Conservation (phyloP, 805 yeast genomes). For the Candida palmyrensis region DNA sequence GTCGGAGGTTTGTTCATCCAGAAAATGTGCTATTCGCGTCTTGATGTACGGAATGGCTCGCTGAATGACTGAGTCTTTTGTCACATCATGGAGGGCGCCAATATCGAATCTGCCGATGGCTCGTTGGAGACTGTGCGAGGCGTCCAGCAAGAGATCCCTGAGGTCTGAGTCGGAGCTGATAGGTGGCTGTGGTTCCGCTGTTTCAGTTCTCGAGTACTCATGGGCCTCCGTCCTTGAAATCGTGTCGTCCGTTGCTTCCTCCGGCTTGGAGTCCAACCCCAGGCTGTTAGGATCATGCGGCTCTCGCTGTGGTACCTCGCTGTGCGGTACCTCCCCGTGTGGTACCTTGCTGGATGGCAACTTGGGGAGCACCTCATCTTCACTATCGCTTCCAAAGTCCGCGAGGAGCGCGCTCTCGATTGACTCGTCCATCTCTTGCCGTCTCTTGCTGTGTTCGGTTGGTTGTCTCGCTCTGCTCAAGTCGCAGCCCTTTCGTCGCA, state of each 20-base stretch:
- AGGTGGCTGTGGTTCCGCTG: no score
- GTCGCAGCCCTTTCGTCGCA: background rate
- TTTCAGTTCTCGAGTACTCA: background rate
- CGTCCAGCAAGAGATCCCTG: no score
- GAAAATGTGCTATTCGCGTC: constrained; percentile 14
- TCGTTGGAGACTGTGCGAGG: constrained; percentile 6
- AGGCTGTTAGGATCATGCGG: no score
- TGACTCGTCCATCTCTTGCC: constrained; percentile 3
- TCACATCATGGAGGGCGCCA: constrained; percentile 13
- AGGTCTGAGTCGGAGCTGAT: no score
- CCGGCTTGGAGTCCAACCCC: constrained; percentile 3
- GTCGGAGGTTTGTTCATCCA: constrained; percentile 21
- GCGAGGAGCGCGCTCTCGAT: constrained; percentile 3
- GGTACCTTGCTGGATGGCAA: no score
- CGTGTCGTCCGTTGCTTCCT: background rate
- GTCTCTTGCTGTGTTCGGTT: no score
- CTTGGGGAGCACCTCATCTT: no score
- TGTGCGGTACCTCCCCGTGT: no score
- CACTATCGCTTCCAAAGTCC: constrained; percentile 3
- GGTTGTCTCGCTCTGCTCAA: constrained; percentile 1
- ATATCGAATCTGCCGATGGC: constrained; percentile 17
- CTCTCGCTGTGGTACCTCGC: no score
- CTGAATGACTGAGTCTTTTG: constrained; percentile 16
- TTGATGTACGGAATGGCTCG: constrained; percentile 20
- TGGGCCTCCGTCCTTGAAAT: background rate